Evolutionary conservation across 2,329 filamentous ascomycete genomes (phyloP), one percentile per base, ranked within the genome.

Genomic region (Aspergillus quadrilineatus): DNA sequence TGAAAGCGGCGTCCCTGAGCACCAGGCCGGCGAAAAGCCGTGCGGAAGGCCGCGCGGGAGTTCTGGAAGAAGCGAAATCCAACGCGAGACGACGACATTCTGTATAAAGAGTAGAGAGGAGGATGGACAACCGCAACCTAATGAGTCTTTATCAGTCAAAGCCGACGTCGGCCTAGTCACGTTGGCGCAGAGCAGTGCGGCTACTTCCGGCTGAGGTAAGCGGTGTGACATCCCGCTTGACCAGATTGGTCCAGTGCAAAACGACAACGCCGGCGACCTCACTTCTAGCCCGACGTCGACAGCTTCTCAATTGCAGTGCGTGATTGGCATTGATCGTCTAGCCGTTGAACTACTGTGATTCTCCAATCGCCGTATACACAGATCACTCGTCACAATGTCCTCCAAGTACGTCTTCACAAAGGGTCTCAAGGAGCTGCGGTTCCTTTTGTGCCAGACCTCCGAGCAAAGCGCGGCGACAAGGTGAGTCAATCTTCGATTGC

Each of bases 381-480:
- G 47, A 28, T 45, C 28, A 44, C 52, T 49, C 63, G 44, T 53
- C 60, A 66, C 72, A 81, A 97, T 97, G 94, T 90, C 92, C 67
- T 82, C 84, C 78, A 96, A 94, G 83, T 97, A 96, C 80, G 90
- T 87, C 68, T 99, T 99, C 79, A 84, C 86, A 66, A 89, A 91
- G 76, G 81, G 86, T 65, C 83, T 99, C 75, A 96, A 92, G 83
- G 94, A 99, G 83, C 84, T 99, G 74, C 89, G 94, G 74, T 99
- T 99, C 80, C 84, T 96, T 69, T 93, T 97, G 80, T 97, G 94
- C 82, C 93, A 97, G 79, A 92, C 90, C 52, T 90, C 89, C 64
- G 89, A 96, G 74, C 87, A 91, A 73, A 96, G 93, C 81, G 89
- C 90, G 69, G 87, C 90, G 62, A 88, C 90, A 63, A 87, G 94